Base-by-base conservation (phyloP, 1,284 basidiomycete genomes). In the Caloboletus inedulis region DNA sequence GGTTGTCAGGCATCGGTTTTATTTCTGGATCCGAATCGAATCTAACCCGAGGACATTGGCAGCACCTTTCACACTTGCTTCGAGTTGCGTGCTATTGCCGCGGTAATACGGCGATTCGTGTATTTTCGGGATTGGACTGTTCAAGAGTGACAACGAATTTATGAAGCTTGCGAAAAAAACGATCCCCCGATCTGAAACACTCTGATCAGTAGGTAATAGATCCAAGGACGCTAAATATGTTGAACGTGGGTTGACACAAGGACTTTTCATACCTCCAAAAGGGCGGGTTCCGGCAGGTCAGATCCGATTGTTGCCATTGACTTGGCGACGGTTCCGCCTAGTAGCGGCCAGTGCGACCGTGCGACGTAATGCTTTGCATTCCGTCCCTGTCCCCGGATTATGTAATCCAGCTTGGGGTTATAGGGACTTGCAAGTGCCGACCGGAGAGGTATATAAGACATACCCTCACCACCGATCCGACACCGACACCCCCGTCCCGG, bases 361-460 rank as follows among this genome's bases (percentile, higher is more conserved):
- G 18, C 12, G 35, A 19, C 14, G 42, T 40, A 13, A 27, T 27
- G 25, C 25, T 27, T 27, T 27, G 31, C 7, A 5, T n/a, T 6
- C 14, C 33, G 7, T 8, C 33, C 18, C 18, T 12, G 18, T 8
- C 36, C 36, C 36, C 36, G 36, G 36, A 37, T 66, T 68, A 70
- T 47, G 25, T 66, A 64, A 63, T 27, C 29, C 16, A 14, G 10
- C 0, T 8, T 30, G 30, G 41, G 27, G 18, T 23, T 43, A 27
- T 18, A 3, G 25, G 27, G 40, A 35, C 47, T 37, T 25, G 33
- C 51, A 49, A 62, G 54, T 56, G 35, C 68, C 66, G 66, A 61
- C 54, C 51, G 51, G n/a, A 10, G 8, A 31, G 44, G 47, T 69
- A 69, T 66, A 60, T 61, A 70, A 68, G 51, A 27, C 37, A 31